Conservation (phyloP, 148 eudicot genomes). For the Limonium bicolor region DNA sequence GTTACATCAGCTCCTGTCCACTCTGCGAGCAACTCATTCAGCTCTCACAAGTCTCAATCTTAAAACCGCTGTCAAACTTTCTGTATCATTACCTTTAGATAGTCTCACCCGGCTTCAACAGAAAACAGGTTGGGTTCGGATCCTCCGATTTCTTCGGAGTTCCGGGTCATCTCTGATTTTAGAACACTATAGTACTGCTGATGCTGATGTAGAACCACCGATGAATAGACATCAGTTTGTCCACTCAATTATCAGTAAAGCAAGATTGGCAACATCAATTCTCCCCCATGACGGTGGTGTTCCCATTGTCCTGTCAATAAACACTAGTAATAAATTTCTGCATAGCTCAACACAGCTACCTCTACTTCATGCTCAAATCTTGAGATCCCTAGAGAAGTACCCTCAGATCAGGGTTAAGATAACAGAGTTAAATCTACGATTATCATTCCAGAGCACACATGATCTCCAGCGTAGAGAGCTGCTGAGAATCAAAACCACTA, state of each 20-base stretch:
- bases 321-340: constrained; percentile 3
- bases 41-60: constrained; percentile 1
- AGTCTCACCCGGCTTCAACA: constrained; percentile 6
- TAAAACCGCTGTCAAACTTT: constrained; percentile 4
- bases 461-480: constrained; percentile 16
- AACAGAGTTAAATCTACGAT: constrained; percentile 6
- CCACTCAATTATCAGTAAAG: constrained; percentile 3
- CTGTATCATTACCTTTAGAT: constrained; percentile 6
- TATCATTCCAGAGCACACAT: neutral
- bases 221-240: constrained; percentile 1
- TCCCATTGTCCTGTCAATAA: constrained; percentile 7
- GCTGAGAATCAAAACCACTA: constrained; percentile 7
- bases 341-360: constrained; percentile 2
- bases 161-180: constrained; percentile 9
- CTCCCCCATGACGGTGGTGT: constrained; percentile 6
- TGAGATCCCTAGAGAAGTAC: constrained; percentile 8
- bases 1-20: constrained; percentile 5
- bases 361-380: constrained; percentile 1
- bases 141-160: constrained; percentile 4
- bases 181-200: too few relatives aligned
- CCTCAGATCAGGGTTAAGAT: constrained; percentile 2
- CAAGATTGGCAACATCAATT: neutral
- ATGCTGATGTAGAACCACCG: constrained; percentile 7
- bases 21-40: constrained; percentile 8
- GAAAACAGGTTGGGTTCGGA: constrained; percentile 2